A percentile compares a stretch with the other conserved stretches of the same genome.
Evolutionary conservation across 2,329 filamentous ascomycete genomes (phyloP).

Genomic region (Nigrospora osmanthi): DNA sequence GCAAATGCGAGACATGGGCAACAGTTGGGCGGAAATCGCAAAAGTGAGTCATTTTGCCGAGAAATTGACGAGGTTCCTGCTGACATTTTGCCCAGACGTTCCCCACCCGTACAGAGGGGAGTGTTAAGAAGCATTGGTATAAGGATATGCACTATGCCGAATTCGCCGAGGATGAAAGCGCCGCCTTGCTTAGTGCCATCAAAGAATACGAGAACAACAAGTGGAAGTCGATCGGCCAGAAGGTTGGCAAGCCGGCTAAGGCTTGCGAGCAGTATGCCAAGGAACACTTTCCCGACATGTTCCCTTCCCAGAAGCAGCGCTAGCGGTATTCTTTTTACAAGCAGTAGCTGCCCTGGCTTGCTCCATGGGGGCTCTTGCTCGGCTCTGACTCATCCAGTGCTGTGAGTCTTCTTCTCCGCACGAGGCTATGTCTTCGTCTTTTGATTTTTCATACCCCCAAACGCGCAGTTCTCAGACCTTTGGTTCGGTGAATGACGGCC

Average conservation of each 20-base stretch:
- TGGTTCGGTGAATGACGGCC: too few relatives aligned
- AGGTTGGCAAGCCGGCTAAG: constrained; percentile 97
- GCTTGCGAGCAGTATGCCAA: constrained; percentile 91
- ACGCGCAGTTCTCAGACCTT: too few relatives aligned
- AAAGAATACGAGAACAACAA: constrained; percentile 99
- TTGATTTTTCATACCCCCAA: constrained; percentile 1
- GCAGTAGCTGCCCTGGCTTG: not conserved
- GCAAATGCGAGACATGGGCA: constrained; percentile 86
- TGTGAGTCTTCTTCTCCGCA: too few relatives aligned
- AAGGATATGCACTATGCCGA: constrained; percentile 99
- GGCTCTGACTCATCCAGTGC: too few relatives aligned
- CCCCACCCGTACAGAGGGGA: constrained; percentile 86
- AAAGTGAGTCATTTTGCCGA: constrained; percentile 53
- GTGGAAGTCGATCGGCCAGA: constrained; percentile 95
- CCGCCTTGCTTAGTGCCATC: constrained; percentile 81
- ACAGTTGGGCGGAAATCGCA: constrained; percentile 96
- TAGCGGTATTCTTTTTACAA: too few relatives aligned
- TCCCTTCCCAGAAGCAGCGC: constrained; percentile 18
- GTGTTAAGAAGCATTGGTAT: constrained; percentile 99
- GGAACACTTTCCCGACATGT: constrained; percentile 68
- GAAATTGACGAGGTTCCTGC: constrained; percentile 3
- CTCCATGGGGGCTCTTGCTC: not conserved
- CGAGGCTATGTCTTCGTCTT: not conserved
- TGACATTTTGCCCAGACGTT: constrained; percentile 57
- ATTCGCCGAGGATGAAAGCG: constrained; percentile 91